These are phyloP conservation scores for Podospora australis DNA, from an alignment of 495 filamentous ascomycete genomes.

Conservation along the genomic window DNA sequence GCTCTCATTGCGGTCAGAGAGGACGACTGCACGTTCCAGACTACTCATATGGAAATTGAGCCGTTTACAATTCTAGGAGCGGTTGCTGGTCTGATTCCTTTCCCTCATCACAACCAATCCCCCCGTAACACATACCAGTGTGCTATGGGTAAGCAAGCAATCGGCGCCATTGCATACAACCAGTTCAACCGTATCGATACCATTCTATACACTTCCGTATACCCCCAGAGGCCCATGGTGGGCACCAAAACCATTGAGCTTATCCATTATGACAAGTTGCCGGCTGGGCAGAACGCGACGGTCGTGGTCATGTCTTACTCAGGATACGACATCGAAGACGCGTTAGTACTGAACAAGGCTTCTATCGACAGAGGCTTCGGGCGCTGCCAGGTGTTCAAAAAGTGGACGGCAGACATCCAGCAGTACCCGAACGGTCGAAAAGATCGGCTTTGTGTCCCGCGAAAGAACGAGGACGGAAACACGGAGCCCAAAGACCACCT, in stretches of 20 bases:
- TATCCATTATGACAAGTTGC: conserved; percentile 94
- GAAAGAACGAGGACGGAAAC: conserved; percentile 45
- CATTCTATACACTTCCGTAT: conserved; percentile 91
- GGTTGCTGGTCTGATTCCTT: conserved; percentile 93
- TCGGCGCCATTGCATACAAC: conserved; percentile 95
- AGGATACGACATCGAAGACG: conserved; percentile 99
- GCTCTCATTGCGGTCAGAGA: conserved; percentile 87
- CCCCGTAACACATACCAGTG: conserved; percentile 99
- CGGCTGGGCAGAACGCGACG: conserved; percentile 91
- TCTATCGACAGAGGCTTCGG: conserved; percentile 92
- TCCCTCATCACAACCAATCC: conserved; percentile 98
- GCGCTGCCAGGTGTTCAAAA: conserved; percentile 90
- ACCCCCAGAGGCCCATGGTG: conserved; percentile 96
- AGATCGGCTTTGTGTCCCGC: conserved; percentile 63
- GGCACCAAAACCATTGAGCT: conserved; percentile 94
- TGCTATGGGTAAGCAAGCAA: conserved; percentile 99
- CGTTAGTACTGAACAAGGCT: conserved; percentile 91
- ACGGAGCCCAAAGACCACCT: conserved; percentile 65
- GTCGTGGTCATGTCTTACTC: conserved; percentile 99
- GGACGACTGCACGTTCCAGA: conserved; percentile 65
- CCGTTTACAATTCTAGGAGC: conserved; percentile 97
- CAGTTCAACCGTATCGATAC: conserved; percentile 95
- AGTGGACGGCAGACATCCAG: conserved; percentile 68
- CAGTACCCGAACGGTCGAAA: conserved; percentile 74
- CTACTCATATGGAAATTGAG: conserved; percentile 95